These are phyloP conservation scores for Salix dunnii DNA, from an alignment of 345 rosid genomes.

Conservation along the genomic window DNA sequence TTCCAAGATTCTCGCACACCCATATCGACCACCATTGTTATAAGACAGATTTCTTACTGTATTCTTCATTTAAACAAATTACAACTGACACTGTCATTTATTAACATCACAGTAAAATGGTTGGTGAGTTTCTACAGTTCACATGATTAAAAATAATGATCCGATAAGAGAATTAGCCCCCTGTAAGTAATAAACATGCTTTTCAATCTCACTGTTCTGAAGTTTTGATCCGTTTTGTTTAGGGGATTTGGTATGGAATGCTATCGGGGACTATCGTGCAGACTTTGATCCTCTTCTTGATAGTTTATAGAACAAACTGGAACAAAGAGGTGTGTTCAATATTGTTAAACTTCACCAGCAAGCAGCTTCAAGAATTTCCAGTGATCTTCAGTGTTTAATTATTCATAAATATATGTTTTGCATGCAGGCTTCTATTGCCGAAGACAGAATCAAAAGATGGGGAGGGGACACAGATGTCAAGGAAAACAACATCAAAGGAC, in stretches of 20 bases:
- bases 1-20: background rate
- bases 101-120: too few relatives aligned
- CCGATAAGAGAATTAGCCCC: too few relatives aligned
- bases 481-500: background rate
- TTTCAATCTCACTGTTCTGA: background rate
- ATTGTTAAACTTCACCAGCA: background rate
- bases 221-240: background rate
- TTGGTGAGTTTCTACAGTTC: too few relatives aligned
- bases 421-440: conserved; percentile 66
- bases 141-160: background rate
- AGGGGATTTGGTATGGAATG: conserved; percentile 32
- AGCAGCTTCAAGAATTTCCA: background rate
- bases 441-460: conserved; percentile 62
- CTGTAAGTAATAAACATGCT: too few relatives aligned
- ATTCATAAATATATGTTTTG: background rate
- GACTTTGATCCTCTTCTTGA: conserved; percentile 15
- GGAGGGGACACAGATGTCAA: conserved; percentile 34
- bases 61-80: background rate
- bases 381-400: too few relatives aligned
- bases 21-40: too few relatives aligned
- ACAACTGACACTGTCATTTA: background rate
- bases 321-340: conserved; percentile 20
- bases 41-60: too few relatives aligned
- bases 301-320: conserved; percentile 28
- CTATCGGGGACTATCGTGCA: conserved; percentile 21